Evolutionary conservation across 352 stramenopile genomes (phyloP), one percentile per base, ranked within the genome.

Genomic region (Nothophytophthora sp.): DNA sequence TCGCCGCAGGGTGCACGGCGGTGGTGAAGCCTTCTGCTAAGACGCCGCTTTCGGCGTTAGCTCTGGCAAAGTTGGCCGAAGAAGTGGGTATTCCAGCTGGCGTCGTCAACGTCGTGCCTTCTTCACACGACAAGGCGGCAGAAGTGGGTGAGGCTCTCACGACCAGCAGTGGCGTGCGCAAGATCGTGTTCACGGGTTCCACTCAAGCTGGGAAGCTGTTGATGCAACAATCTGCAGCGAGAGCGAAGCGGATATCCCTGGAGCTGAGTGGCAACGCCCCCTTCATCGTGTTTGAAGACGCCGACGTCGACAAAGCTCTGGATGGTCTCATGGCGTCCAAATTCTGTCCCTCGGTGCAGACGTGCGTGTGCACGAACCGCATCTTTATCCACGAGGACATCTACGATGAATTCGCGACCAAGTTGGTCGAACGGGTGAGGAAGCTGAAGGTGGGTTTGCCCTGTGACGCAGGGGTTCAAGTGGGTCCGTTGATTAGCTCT

Each of bases 21-120:
- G 90, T 99, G 6, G 67, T 99, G 13, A 99, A 99, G 65, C 97
- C 98, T 19, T 88, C 91, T 13, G 96, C 97, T 10, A 71, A 98
- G 54, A 99, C 97, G 25, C 98, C 97, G 9, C 57, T 99, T 36
- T 98, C 92, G 15, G 95, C 97, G 10, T 72, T 99, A 28, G 92
- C 92, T 11, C 64, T 99, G 1, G 77, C 84, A 12, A 86, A 92
- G 50, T 73, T 99, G 8, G 95, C 92, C 11, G 64, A 96, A 18
- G 67, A 92, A 30, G 91, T 85, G 3, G 82, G 92, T 5, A 78
- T 98, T 18, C 93, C 93, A 0, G 39, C 76, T 0, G 93, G 90
- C 33, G 86, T 97, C 10, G 63, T 98, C 43, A 98, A 98, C 80
- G 67, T 97, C 8, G 66, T 98, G 27, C 72, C 86, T 23, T 65